These are phyloP conservation scores for Neofusicoccum umdonicola DNA, from an alignment of 2,329 filamentous ascomycete species.

Conservation along the genomic window DNA sequence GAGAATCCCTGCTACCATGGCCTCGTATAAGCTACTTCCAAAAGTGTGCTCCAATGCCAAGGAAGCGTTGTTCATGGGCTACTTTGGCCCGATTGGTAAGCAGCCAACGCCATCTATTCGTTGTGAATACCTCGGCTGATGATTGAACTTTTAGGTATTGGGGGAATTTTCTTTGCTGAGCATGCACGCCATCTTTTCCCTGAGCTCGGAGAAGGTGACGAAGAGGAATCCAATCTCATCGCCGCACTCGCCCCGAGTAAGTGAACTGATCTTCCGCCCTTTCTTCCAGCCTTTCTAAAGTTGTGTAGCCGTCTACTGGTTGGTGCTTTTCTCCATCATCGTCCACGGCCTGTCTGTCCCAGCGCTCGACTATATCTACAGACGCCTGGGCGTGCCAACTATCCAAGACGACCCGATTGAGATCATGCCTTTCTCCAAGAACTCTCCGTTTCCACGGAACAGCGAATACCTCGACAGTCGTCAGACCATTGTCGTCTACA, in stretches of 20 bases:
- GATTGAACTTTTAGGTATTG: conserved; percentile 34
- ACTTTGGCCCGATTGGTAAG: conserved; percentile 48
- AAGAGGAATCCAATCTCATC: conserved; percentile 41
- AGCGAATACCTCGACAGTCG: background rate
- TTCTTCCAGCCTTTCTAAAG: background rate
- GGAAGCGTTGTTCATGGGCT: conserved; percentile 62
- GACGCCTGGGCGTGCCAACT: conserved; percentile 34
- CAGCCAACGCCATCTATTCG: background rate
- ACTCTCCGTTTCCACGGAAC: background rate
- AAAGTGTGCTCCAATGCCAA: conserved; percentile 52
- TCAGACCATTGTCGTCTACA: conserved; percentile 23
- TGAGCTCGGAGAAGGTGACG: conserved; percentile 37
- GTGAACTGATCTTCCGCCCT: background rate
- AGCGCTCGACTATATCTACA: conserved; percentile 41
- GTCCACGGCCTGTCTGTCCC: conserved; percentile 52
- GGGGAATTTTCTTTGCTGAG: conserved; percentile 48
- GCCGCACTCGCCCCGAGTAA: conserved; percentile 37
- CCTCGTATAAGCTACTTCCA: conserved; percentile 57
- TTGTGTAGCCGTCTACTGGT: conserved; percentile 43
- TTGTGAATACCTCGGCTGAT: background rate
- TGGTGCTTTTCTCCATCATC: conserved; percentile 47
- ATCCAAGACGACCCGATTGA: background rate
- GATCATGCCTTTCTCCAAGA: background rate
- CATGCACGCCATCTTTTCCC: conserved; percentile 46
- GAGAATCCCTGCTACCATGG: conserved; percentile 56